Evolutionary conservation across 2,329 filamentous ascomycete genomes (phyloP).

Genomic region (Alternaria brassicae): DNA sequence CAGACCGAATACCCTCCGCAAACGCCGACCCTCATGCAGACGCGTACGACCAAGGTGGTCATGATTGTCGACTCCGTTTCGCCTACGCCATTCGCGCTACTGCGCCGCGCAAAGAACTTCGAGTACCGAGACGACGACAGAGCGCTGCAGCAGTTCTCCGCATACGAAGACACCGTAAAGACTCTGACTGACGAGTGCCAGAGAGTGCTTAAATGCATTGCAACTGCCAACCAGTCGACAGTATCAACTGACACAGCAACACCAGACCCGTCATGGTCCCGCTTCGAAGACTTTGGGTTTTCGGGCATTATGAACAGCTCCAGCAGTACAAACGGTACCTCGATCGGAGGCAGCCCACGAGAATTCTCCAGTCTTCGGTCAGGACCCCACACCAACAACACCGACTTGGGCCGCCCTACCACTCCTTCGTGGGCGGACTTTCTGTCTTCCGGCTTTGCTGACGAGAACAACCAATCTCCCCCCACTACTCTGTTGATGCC

Average conservation of each 20-base stretch:
- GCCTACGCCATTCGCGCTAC: conserved; percentile 87
- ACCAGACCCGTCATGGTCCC: conserved; percentile 88
- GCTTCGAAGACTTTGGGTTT: conserved; percentile 95
- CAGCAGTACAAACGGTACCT: conserved; percentile 37
- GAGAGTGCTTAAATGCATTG: conserved; percentile 87
- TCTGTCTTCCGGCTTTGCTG: conserved; percentile 88
- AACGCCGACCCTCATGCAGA: conserved; percentile 76
- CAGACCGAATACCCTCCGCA: conserved; percentile 95
- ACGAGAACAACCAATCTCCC: conserved; percentile 70
- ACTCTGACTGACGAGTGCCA: conserved; percentile 93
- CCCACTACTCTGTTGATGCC: conserved; percentile 78
- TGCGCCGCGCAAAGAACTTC: conserved; percentile 92
- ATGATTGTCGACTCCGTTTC: conserved; percentile 98
- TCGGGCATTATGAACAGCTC: conserved; percentile 75
- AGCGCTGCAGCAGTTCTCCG: conserved; percentile 83
- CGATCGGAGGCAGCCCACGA: conserved; percentile 53
- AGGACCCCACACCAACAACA: conserved; percentile 70
- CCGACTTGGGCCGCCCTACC: conserved; percentile 78
- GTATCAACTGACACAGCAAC: conserved; percentile 63
- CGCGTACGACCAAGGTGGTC: conserved; percentile 84
- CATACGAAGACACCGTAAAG: conserved; percentile 86
- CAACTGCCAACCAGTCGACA: conserved; percentile 82
- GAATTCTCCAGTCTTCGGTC: conserved; percentile 78
- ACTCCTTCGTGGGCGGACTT: conserved; percentile 99
- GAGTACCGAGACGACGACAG: conserved; percentile 89